Evolutionary conservation across 257 asterid genomes (phyloP).

Genomic region (Eustoma russellianum): DNA sequence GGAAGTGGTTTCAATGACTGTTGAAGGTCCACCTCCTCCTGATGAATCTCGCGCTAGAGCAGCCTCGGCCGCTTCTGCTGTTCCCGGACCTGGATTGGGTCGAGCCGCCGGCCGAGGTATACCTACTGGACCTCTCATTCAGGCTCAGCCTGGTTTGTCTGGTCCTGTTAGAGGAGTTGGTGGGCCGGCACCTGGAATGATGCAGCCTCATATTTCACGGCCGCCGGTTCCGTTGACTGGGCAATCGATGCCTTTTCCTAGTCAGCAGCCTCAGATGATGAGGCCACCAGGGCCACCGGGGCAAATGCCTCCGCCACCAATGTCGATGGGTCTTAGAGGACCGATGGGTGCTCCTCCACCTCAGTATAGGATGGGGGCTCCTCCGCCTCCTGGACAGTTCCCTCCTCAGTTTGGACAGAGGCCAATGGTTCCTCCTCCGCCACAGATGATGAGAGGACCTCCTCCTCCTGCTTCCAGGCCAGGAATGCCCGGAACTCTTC

Average conservation of each 20-base stretch:
- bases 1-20: conserved; percentile 85
- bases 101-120: conserved; percentile 94
- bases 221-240: conserved; percentile 58
- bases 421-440: conserved; percentile 69
- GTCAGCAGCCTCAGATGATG: conserved; percentile 36
- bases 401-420: conserved; percentile 81
- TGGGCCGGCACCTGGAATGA: conserved; percentile 93
- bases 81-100: conserved; percentile 73
- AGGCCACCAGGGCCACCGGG: conserved; percentile 61
- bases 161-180: conserved; percentile 93
- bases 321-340: conserved; percentile 51
- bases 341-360: conserved; percentile 27
- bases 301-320: conserved; percentile 45
- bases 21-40: conserved; percentile 96
- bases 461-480: conserved; percentile 83
- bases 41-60: conserved; percentile 73
- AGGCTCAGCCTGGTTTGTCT: conserved; percentile 82
- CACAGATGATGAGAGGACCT: conserved; percentile 77
- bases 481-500: conserved; percentile 77
- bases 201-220: conserved; percentile 92
- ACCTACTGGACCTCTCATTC: conserved; percentile 49
- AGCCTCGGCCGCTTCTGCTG: conserved; percentile 35
- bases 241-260: conserved; percentile 61
- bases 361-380: conserved; percentile 29
- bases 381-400: conserved; percentile 22